These are phyloP conservation scores for Mortierella alpina DNA, from an alignment of 192 early-diverging fungal genomes.

Conservation along the genomic window DNA sequence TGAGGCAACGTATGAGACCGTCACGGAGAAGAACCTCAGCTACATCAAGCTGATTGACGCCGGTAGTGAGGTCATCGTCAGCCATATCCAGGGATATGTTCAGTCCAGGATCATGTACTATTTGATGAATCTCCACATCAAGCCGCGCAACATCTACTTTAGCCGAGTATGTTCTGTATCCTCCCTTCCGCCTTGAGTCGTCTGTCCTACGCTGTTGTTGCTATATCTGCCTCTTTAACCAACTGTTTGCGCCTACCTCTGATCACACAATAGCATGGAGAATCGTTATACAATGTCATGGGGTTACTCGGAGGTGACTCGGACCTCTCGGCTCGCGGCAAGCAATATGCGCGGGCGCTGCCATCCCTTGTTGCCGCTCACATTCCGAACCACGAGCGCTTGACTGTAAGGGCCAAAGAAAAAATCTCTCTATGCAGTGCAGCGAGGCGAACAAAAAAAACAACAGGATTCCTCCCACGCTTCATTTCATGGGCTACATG, in stretches of 20 bases:
- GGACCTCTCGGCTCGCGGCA: conserved; percentile 86
- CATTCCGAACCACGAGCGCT: conserved; percentile 71
- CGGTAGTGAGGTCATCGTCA: conserved; percentile 91
- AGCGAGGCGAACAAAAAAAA: neutral
- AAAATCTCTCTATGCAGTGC: neutral
- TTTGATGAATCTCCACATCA: conserved; percentile 98
- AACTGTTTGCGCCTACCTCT: neutral
- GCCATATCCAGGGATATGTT: conserved; percentile 94
- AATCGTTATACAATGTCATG: conserved; percentile 91
- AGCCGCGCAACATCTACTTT: conserved; percentile 93
- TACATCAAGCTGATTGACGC: conserved; percentile 97
- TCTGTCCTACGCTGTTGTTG: neutral
- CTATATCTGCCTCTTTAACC: conserved; percentile 9
- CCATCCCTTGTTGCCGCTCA: conserved; percentile 82
- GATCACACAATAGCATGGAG: conserved; percentile 75
- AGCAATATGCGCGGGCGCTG: conserved; percentile 85
- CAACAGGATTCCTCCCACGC: conserved; percentile 23
- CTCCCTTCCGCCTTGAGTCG: neutral
- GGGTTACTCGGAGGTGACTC: conserved; percentile 97
- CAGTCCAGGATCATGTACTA: conserved; percentile 97
- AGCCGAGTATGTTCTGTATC: conserved; percentile 63
- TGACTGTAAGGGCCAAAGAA: conserved; percentile 64
- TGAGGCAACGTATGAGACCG: conserved; percentile 88
- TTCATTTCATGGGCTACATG: conserved; percentile 6
- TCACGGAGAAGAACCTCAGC: conserved; percentile 76